Percentiles rank a stretch among this genome's conserved stretches.
Conservation (phyloP, 352 stramenopile species). For the Peronospora belbahrii region DNA sequence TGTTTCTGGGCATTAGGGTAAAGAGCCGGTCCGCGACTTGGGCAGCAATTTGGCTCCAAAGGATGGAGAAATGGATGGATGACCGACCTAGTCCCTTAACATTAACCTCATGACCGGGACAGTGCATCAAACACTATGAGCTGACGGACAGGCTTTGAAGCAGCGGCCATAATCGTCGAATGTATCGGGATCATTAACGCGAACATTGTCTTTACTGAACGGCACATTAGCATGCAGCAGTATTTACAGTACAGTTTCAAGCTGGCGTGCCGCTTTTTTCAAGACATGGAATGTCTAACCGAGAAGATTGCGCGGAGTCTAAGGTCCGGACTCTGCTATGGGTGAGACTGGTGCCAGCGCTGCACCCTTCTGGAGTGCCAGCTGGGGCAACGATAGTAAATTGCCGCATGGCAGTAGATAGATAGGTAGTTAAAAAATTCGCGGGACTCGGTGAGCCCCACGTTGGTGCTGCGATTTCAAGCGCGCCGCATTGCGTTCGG, state of each 20-base stretch:
- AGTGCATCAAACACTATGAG: neutral
- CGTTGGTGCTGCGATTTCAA: slow-evolving; percentile 2
- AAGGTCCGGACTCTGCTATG: too few species aligned
- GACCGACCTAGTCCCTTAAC: neutral
- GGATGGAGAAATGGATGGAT: neutral
- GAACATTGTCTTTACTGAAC: slow-evolving; percentile 1
- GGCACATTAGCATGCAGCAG: slow-evolving; percentile 9
- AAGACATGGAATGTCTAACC: slow-evolving; percentile 13
- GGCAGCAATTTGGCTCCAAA: slow-evolving; percentile 14
- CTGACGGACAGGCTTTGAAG: too few species aligned
- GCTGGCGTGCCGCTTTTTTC: slow-evolving; percentile 11
- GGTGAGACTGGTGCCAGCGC: too few species aligned
- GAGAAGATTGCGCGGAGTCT: too few species aligned
- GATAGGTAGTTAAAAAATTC: slow-evolving; percentile 19
- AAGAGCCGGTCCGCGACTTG: slow-evolving; percentile 21
- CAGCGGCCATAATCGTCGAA: neutral
- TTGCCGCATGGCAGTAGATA: slow-evolving; percentile 9
- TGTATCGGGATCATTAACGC: neutral
- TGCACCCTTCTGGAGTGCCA: too few species aligned
- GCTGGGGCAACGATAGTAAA: slow-evolving; percentile 1
- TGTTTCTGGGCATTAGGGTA: slow-evolving; percentile 20
- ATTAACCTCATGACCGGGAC: neutral
- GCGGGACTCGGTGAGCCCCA: slow-evolving; percentile 1
- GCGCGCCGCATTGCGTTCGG: neutral
- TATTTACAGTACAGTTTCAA: slow-evolving; percentile 16